Percentiles rank a stretch among this genome's conserved stretches.
Evolutionary conservation across 768 basidiomycete species (phyloP).

Genomic region (Candolleomyces aberdarensis): DNA sequence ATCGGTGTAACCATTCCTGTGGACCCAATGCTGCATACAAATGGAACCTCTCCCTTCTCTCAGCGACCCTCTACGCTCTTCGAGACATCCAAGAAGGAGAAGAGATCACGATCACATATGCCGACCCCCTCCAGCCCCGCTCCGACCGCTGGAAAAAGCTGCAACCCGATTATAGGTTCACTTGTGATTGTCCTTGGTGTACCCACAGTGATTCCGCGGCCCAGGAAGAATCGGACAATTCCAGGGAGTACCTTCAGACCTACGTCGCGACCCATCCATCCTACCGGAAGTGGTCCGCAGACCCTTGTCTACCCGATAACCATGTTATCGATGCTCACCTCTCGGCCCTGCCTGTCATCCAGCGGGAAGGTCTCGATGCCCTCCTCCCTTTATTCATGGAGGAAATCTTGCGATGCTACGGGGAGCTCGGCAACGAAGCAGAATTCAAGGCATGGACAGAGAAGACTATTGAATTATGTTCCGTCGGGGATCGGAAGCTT

Average conservation of each 20-base stretch:
- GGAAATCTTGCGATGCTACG: constrained; percentile 41
- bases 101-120: constrained; percentile 46
- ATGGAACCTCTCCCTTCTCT: constrained; percentile 38
- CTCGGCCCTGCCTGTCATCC: constrained; percentile 35
- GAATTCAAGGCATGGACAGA: constrained; percentile 35
- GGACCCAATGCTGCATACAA: constrained; percentile 41
- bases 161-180: constrained; percentile 37
- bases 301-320: constrained; percentile 38
- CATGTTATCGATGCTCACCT: constrained; percentile 35
- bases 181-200: constrained; percentile 39
- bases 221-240: constrained; percentile 19
- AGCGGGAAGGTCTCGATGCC: constrained; percentile 40
- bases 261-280: constrained; percentile 35
- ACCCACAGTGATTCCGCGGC: constrained; percentile 2
- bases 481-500: constrained; percentile 23
- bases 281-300: constrained; percentile 40
- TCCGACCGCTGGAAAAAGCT: constrained; percentile 31
- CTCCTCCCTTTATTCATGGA: constrained; percentile 37
- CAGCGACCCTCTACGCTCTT: constrained; percentile 38
- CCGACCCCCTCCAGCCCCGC: constrained; percentile 35
- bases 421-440: constrained; percentile 35
- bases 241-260: constrained; percentile 19
- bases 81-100: constrained; percentile 35
- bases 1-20: constrained; percentile 47
- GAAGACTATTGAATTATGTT: constrained; percentile 23